phyloP scores from a whole-genome alignment of 371 early-diverging fungal species.

The Dinochytrium kinnereticum region DNA sequence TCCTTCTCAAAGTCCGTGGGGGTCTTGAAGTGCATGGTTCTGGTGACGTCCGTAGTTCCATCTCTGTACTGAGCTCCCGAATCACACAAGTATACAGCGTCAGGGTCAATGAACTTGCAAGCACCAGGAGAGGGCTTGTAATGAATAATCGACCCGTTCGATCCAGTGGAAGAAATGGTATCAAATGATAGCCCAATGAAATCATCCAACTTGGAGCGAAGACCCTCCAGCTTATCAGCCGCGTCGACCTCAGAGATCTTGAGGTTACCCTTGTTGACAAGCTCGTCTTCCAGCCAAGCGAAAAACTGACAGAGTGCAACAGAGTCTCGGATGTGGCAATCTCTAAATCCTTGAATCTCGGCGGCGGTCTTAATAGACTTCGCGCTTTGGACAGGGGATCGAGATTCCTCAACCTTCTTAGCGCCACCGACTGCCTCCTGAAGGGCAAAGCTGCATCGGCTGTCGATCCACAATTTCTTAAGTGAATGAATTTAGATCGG shows the following conservation, averaged over 20 bases:
- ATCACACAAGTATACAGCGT: constrained; percentile 93
- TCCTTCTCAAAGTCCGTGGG: constrained; percentile 88
- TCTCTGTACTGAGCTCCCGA: constrained; percentile 98
- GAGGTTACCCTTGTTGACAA: constrained; percentile 56
- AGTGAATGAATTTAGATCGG: not conserved
- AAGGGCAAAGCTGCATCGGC: constrained; percentile 69
- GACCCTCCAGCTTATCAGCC: constrained; percentile 74
- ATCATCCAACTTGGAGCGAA: constrained; percentile 72
- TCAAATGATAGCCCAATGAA: constrained; percentile 95
- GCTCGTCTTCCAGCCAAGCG: constrained; percentile 93
- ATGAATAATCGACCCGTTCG: constrained; percentile 99
- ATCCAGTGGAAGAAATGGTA: constrained; percentile 95
- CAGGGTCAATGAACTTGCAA: constrained; percentile 68
- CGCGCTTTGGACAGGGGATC: constrained; percentile 77
- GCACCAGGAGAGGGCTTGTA: constrained; percentile 88
- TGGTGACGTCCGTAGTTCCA: constrained; percentile 99
- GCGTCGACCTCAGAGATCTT: constrained; percentile 71
- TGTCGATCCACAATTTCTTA: constrained; percentile 53
- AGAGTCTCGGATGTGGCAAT: constrained; percentile 94
- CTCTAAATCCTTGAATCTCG: constrained; percentile 93
- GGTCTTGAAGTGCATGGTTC: constrained; percentile 88
- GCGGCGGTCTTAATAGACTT: constrained; percentile 94
- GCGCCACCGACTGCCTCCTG: constrained; percentile 61
- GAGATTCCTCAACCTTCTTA: constrained; percentile 34
- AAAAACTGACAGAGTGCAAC: constrained; percentile 91